These are phyloP conservation scores for Nigrospora osmanthi DNA, from an alignment of 2,329 filamentous ascomycete genomes.

Conservation along the genomic window DNA sequence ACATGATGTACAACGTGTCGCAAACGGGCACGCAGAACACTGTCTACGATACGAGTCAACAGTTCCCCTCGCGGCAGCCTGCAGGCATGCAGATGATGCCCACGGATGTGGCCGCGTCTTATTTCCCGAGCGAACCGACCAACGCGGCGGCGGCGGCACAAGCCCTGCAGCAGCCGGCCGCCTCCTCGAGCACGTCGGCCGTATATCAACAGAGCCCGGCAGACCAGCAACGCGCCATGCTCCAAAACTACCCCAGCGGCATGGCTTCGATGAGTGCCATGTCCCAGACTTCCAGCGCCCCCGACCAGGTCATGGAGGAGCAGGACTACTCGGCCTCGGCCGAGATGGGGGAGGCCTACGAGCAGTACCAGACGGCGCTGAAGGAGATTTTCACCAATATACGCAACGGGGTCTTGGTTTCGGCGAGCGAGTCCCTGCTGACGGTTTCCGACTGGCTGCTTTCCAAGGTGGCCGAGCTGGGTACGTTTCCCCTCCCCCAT, in stretches of 20 bases:
- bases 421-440: conserved; percentile 43
- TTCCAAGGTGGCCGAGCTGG: conserved; percentile 45
- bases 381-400: conserved; percentile 66
- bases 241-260: conserved; percentile 39
- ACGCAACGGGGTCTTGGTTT: conserved; percentile 40
- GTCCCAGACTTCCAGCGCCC: conserved; percentile 27
- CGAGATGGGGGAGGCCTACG: conserved; percentile 61
- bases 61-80: conserved; percentile 69
- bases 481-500: conserved; percentile 27
- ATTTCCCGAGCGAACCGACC: conserved; percentile 63
- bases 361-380: conserved; percentile 53
- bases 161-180: conserved; percentile 40
- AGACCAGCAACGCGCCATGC: conserved; percentile 43
- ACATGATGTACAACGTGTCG: conserved; percentile 74
- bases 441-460: conserved; percentile 48
- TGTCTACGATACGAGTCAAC: conserved; percentile 69
- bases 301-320: conserved; percentile 46
- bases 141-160: conserved; percentile 52
- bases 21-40: conserved; percentile 52
- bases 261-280: conserved; percentile 41
- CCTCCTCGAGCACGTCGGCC: conserved; percentile 41
- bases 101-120: conserved; percentile 59
- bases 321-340: conserved; percentile 48
- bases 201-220: conserved; percentile 60
- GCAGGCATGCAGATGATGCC: conserved; percentile 71